These are phyloP conservation scores for Camillea tinctor DNA, from an alignment of 2,329 filamentous ascomycete species.

Conservation along the genomic window DNA sequence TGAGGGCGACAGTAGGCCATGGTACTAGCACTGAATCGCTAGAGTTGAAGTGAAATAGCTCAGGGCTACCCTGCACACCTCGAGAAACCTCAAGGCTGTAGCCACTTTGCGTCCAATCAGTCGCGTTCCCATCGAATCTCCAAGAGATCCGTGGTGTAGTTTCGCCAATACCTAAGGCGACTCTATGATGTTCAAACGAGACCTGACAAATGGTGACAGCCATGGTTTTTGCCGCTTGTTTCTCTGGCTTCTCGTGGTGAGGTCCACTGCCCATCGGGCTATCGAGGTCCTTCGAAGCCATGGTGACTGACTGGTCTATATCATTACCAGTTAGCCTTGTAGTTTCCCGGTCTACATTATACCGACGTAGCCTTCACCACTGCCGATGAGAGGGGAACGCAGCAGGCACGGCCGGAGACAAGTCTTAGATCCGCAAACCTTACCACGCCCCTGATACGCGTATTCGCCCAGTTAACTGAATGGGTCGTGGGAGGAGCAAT, in stretches of 20 bases:
- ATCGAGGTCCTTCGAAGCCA: neutral
- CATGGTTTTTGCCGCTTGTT: constrained; percentile 24
- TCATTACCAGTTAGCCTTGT: neutral
- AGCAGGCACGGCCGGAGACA: neutral
- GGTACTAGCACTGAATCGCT: constrained; percentile 40
- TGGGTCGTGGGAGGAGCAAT: neutral
- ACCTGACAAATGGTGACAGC: constrained; percentile 39
- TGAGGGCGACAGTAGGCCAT: constrained; percentile 41
- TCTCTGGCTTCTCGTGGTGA: neutral
- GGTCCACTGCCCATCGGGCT: neutral
- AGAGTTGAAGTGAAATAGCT: constrained; percentile 32
- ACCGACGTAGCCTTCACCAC: neutral
- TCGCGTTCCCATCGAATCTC: constrained; percentile 39
- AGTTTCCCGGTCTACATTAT: neutral
- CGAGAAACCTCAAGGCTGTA: constrained; percentile 44
- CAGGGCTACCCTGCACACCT: constrained; percentile 3
- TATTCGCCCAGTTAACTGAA: neutral
- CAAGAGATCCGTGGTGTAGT: constrained; percentile 45
- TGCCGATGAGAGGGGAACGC: neutral
- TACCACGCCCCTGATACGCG: neutral
- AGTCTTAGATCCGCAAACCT: neutral
- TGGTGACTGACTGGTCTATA: neutral
- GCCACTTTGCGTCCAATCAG: constrained; percentile 42
- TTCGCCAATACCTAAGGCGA: constrained; percentile 44
- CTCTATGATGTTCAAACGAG: constrained; percentile 42